A percentile compares a stretch with the other conserved stretches of the same genome.
Evolutionary conservation across 176 grass and related monocot species (phyloP).

Genomic region (Themeda triandra): DNA sequence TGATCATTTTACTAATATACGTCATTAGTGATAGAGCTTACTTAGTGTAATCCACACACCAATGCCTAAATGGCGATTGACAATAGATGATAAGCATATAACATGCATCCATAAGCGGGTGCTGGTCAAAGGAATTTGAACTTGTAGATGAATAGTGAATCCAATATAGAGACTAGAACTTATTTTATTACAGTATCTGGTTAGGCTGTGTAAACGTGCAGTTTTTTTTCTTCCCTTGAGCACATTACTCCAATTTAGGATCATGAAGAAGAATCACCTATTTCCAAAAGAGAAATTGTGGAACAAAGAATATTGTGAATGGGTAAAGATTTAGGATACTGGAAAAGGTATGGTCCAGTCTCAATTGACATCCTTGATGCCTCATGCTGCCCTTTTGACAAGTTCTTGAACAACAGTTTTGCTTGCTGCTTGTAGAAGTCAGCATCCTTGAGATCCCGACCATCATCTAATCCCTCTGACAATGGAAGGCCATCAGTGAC

Average conservation of each 20-base stretch:
- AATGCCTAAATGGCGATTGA: not conserved
- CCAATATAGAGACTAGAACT: not conserved
- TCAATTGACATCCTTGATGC: slow-evolving; percentile 88
- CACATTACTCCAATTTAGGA: not conserved
- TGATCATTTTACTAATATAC: not conserved
- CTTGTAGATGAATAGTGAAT: not conserved
- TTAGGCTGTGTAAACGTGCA: not conserved
- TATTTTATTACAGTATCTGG: not conserved
- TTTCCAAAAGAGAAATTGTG: not conserved
- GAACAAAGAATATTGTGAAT: not conserved
- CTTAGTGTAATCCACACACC: not conserved
- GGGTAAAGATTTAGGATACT: slow-evolving; percentile 51
- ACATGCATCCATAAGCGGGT: not conserved
- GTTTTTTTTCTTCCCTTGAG: not conserved
- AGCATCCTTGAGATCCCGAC: slow-evolving; percentile 69
- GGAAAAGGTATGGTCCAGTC: slow-evolving; percentile 80
- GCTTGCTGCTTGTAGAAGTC: slow-evolving; percentile 94
- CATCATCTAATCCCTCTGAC: slow-evolving; percentile 82
- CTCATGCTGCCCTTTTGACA: slow-evolving; percentile 75
- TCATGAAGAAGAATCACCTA: not conserved
- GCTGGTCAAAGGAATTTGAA: not conserved
- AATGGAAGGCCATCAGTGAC: slow-evolving; percentile 84
- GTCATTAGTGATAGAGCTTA: not conserved
- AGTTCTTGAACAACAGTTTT: slow-evolving; percentile 83
- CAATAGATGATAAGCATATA: not conserved